These are phyloP conservation scores for Drechslerella coelobrocha DNA, from an alignment of 2,329 filamentous ascomycete species.

Conservation along the genomic window DNA sequence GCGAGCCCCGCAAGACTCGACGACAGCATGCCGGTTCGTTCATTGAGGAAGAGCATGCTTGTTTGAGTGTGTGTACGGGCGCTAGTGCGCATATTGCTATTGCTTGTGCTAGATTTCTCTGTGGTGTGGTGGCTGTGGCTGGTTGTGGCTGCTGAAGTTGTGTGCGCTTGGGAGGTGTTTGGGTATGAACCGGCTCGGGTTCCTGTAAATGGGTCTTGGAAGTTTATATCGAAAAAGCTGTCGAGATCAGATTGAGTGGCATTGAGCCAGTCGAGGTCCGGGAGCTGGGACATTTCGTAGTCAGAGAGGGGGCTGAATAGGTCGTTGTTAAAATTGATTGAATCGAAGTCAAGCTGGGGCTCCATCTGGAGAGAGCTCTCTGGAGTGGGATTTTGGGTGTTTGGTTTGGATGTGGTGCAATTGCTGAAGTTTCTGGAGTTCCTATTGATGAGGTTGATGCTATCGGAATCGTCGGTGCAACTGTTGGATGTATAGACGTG, in stretches of 20 bases:
- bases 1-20: conserved; percentile 26
- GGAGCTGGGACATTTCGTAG: conserved; percentile 20
- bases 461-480: not conserved
- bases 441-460: conserved; percentile 4
- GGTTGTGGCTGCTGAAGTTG: conserved; percentile 24
- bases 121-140: not conserved
- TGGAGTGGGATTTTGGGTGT: not conserved
- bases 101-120: conserved; percentile 8
- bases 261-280: conserved; percentile 22
- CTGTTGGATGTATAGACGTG: not conserved
- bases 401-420: conserved; percentile 2
- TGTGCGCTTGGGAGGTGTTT: conserved; percentile 11
- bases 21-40: conserved; percentile 30
- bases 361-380: conserved; percentile 28
- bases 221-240: conserved; percentile 30
- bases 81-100: conserved; percentile 15
- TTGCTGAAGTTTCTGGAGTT: conserved; percentile 15
- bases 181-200: conserved; percentile 13
- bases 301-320: conserved; percentile 17
- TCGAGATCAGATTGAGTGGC: conserved; percentile 16
- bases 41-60: conserved; percentile 45
- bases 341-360: conserved; percentile 24
- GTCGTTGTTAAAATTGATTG: conserved; percentile 33
- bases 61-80: conserved; percentile 8
- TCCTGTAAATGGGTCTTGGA: conserved; percentile 31